These are phyloP conservation scores for Aspergillus sp. DNA, from an alignment of 2,329 filamentous ascomycete genomes.

Conservation along the genomic window DNA sequence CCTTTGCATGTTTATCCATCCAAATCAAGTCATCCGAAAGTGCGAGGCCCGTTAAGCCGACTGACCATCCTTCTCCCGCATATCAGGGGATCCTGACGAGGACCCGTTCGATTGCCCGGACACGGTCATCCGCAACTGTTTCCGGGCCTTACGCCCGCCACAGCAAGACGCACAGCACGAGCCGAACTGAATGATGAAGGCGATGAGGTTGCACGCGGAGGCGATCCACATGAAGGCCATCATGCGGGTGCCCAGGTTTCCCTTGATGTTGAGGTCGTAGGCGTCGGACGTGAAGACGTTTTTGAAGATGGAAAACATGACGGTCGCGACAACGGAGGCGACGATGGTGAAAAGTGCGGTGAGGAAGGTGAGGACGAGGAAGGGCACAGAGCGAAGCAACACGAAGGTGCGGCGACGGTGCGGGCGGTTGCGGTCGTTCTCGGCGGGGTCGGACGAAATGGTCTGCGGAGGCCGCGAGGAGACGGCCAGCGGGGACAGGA, in stretches of 20 bases:
- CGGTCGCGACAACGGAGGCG: slow-evolving; percentile 72
- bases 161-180: slow-evolving; percentile 68
- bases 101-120: background rate
- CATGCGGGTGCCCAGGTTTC: slow-evolving; percentile 69
- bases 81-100: slow-evolving; percentile 3
- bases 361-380: slow-evolving; percentile 66
- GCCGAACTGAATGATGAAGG: slow-evolving; percentile 70
- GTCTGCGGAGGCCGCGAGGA: slow-evolving; percentile 38
- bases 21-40: too few species aligned
- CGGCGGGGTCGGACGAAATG: slow-evolving; percentile 25
- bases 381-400: slow-evolving; percentile 57
- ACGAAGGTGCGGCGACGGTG: slow-evolving; percentile 38
- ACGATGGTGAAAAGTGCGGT: slow-evolving; percentile 65
- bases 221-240: slow-evolving; percentile 89
- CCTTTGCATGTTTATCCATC: background rate
- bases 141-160: slow-evolving; percentile 37
- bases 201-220: slow-evolving; percentile 62
- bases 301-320: slow-evolving; percentile 78
- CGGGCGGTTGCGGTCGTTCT: slow-evolving; percentile 26
- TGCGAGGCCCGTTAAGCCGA: too few species aligned
- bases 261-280: slow-evolving; percentile 72
- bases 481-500: slow-evolving; percentile 56
- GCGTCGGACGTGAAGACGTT: slow-evolving; percentile 68
- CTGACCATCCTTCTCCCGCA: slow-evolving; percentile 14
- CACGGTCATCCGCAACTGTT: slow-evolving; percentile 18